Percentiles rank a stretch among this genome's conserved stretches.
Evolutionary conservation across 192 early-diverging fungal genomes (phyloP).

Genomic region (Linderina pennispora): DNA sequence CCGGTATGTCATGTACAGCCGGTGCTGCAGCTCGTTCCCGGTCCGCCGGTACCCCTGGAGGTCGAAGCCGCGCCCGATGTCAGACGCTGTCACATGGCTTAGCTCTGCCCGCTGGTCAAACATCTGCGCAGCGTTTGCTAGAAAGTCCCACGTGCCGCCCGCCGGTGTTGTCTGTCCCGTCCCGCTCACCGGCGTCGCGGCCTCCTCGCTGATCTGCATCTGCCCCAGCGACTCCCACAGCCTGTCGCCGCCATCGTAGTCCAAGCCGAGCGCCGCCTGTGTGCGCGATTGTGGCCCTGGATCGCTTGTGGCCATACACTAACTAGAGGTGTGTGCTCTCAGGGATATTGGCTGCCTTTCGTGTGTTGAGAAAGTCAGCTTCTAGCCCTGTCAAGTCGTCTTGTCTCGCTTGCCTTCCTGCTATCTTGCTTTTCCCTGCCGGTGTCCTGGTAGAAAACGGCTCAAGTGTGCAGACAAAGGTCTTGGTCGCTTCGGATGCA

Average conservation of each 20-base stretch:
- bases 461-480: constrained; percentile 8
- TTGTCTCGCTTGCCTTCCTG: too few species aligned
- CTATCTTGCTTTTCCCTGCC: constrained; percentile 1
- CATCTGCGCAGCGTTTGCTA: constrained; percentile 35
- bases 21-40: constrained; percentile 18
- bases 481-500: too few species aligned
- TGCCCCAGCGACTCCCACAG: not conserved
- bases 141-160: constrained; percentile 30
- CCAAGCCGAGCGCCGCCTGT: not conserved
- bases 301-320: not conserved
- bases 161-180: not conserved
- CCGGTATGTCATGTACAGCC: constrained; percentile 42
- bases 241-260: not conserved
- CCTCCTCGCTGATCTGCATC: not conserved
- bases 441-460: constrained; percentile 6
- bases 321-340: not conserved
- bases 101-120: constrained; percentile 32
- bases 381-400: too few species aligned
- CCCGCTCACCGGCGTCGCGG: not conserved
- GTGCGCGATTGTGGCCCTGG: not conserved
- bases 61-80: constrained; percentile 36
- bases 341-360: too few species aligned
- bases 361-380: too few species aligned
- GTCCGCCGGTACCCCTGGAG: constrained; percentile 56
- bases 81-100: constrained; percentile 12